Evolutionary conservation across 495 filamentous ascomycete species (phyloP).

Genomic region (Aspergillus coremiiformis): DNA sequence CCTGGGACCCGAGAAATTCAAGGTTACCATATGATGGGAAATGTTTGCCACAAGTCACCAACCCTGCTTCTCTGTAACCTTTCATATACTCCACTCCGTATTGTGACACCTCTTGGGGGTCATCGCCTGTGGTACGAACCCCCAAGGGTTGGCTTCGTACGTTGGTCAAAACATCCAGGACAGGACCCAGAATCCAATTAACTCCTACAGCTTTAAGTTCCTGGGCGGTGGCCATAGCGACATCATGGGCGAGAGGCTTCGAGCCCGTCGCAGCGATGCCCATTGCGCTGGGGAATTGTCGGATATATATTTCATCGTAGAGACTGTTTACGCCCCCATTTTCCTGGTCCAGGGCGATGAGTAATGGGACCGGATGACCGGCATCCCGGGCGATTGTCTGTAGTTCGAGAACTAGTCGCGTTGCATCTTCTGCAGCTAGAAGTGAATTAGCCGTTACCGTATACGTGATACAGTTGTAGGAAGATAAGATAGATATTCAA

Average conservation of each 20-base stretch:
- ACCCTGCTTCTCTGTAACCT: slow-evolving; percentile 77
- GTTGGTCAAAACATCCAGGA: slow-evolving; percentile 85
- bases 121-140: slow-evolving; percentile 74
- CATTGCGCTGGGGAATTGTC: slow-evolving; percentile 88
- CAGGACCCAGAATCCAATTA: slow-evolving; percentile 85
- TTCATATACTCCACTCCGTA: slow-evolving; percentile 83
- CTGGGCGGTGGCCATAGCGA: slow-evolving; percentile 79
- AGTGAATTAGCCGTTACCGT: slow-evolving; percentile 13
- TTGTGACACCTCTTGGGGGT: slow-evolving; percentile 82
- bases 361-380: slow-evolving; percentile 73
- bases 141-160: slow-evolving; percentile 79
- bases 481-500: not conserved
- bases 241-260: slow-evolving; percentile 65
- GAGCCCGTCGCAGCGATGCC: slow-evolving; percentile 80
- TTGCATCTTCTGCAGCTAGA: slow-evolving; percentile 75
- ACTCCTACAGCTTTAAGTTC: slow-evolving; percentile 81
- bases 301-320: slow-evolving; percentile 84
- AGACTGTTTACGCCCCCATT: slow-evolving; percentile 94
- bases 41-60: slow-evolving; percentile 84
- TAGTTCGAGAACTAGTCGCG: slow-evolving; percentile 71
- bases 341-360: slow-evolving; percentile 85
- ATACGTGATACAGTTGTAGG: not conserved
- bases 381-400: slow-evolving; percentile 83
- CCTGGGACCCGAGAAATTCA: slow-evolving; percentile 78
- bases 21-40: slow-evolving; percentile 89